Evolutionary conservation across 805 yeast species (phyloP).

Genomic region (Metschnikowia santaceciliae): DNA sequence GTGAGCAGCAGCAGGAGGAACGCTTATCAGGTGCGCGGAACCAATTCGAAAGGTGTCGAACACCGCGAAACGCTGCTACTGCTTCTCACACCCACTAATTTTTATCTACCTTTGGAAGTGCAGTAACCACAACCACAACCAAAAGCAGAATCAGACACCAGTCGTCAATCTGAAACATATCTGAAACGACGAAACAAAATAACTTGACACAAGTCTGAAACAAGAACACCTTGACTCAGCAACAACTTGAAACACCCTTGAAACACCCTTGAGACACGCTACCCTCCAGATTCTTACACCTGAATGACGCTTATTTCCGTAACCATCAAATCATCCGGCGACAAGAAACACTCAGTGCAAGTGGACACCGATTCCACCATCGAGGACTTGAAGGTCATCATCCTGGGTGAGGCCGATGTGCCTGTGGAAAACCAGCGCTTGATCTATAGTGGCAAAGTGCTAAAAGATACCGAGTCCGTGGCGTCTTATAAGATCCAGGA

Average conservation of each 20-base stretch:
- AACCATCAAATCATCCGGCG: conserved; percentile 57
- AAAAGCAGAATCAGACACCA: too few species aligned
- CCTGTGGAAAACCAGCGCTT: conserved; percentile 81
- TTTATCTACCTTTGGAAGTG: too few species aligned
- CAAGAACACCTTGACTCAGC: too few species aligned
- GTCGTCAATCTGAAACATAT: too few species aligned
- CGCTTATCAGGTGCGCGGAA: conserved; percentile 4
- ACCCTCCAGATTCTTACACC: too few species aligned
- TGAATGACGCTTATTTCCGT: conserved; percentile 27
- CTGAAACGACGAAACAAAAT: too few species aligned
- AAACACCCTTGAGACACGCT: too few species aligned
- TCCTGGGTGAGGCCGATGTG: conserved; percentile 59
- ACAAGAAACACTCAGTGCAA: conserved; percentile 67
- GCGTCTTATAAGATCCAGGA: conserved; percentile 74
- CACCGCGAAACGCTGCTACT: background rate
- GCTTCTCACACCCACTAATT: too few species aligned
- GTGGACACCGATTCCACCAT: conserved; percentile 56
- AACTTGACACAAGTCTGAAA: too few species aligned
- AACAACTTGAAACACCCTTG: too few species aligned
- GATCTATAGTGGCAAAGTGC: conserved; percentile 90
- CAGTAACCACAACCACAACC: too few species aligned
- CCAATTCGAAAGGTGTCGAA: conserved; percentile 2
- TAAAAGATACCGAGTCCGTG: conserved; percentile 77
- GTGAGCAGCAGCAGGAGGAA: too few species aligned
- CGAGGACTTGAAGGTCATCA: conserved; percentile 60